Evolutionary conservation across 129 eudicot genomes (phyloP), one percentile per base, ranked within the genome.

Genomic region (Centella asiatica): DNA sequence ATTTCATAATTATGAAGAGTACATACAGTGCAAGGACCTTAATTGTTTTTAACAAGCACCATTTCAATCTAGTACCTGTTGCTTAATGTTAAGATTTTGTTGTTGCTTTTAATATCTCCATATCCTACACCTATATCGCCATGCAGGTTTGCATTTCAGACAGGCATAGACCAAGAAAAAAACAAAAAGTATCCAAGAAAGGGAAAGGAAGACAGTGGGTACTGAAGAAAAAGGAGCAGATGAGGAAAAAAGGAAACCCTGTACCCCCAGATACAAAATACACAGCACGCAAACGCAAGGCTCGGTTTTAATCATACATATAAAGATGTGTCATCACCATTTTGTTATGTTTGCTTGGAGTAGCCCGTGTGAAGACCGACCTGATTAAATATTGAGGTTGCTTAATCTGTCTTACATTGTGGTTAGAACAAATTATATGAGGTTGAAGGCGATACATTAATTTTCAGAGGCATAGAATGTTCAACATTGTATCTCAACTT

Each of bases 201-300:
- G 82, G 69, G 4, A 92, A 92, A 74, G 95, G 96, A 23, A 73
- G 82, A 56, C 78, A 80, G 10, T 92, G 99, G 99, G 81, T 92
- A 47, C 62, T 92, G 18, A 62, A 66, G 71, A 83, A 86, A 70
- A 90, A 90, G 76, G 94, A 90, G 56, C 74, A 90, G 63, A 79
- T 86, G 98, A 80, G 95, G 62, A 74, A 78, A 70, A 81, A 84
- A 75, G 98, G 95, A 26, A 80, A 76, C 18, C 73, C 28, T 15
- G 98, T 90, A 42, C 98, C 98, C 37, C 73, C 61, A 3, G 98
- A 90, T 65, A 60, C 94, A 13, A 87, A 87, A 62, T 92, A 87
- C 81, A 92, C 98, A 2, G 98, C 83, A 4, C 95, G 98, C 62
- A 92, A 92, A 33, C 63, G 98, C 4, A 92, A 92, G 40, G 73